phyloP scores from a whole-genome alignment of 441 rosid genomes.

The Erodium trifolium region DNA sequence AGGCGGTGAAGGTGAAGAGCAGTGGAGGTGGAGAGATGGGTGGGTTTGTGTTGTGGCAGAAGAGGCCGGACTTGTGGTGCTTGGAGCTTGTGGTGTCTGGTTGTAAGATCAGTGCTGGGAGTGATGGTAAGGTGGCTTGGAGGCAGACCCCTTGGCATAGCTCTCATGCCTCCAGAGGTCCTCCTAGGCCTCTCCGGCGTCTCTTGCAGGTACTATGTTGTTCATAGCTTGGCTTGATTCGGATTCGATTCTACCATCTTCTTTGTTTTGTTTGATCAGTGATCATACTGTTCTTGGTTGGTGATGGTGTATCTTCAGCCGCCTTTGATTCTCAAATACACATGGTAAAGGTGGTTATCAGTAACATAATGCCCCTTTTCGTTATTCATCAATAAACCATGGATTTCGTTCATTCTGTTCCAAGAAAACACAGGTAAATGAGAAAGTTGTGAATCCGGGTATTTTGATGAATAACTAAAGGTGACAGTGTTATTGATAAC shows the following conservation, averaged over 20 bases:
- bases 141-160: constrained; percentile 98
- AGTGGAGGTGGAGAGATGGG: constrained; percentile 69
- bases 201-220: constrained; percentile 55
- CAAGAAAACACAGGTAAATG: too few relatives aligned
- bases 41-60: constrained; percentile 88
- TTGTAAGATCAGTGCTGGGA: constrained; percentile 84
- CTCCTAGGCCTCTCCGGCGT: constrained; percentile 83
- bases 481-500: too few relatives aligned
- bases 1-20: constrained; percentile 37
- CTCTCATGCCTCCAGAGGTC: constrained; percentile 94
- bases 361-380: too few relatives aligned
- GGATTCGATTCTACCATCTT: not conserved
- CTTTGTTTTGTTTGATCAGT: not conserved
- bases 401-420: too few relatives aligned
- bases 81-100: constrained; percentile 80
- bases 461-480: too few relatives aligned
- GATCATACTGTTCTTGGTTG: not conserved
- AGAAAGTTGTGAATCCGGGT: too few relatives aligned
- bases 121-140: constrained; percentile 92
- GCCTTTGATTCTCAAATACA: too few relatives aligned
- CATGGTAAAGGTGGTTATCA: too few relatives aligned
- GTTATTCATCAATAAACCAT: too few relatives aligned
- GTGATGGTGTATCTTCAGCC: not conserved
- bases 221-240: not conserved
- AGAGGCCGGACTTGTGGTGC: constrained; percentile 83